Percentiles rank a stretch among this genome's conserved stretches.
Evolutionary conservation across 345 rosid species (phyloP).

Genomic region (Lenwebbia sp.): DNA sequence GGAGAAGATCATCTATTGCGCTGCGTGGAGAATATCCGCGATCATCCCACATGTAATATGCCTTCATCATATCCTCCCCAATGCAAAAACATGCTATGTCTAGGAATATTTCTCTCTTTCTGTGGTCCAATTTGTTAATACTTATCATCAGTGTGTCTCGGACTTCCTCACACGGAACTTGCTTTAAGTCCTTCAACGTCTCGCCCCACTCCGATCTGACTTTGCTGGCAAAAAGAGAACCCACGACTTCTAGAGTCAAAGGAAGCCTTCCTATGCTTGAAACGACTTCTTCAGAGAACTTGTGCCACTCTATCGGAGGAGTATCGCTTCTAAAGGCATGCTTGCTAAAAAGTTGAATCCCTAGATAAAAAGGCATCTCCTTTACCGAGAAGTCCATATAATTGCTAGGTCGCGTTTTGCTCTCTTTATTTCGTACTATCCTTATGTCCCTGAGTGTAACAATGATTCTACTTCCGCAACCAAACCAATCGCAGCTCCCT

Average conservation of each 20-base stretch:
- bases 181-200: not conserved
- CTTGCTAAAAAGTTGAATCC: accelerated
- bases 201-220: accelerated
- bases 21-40: no score
- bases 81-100: no score
- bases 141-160: accelerated
- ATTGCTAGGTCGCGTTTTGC: no score
- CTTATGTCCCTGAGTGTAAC: no score
- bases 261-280: not conserved
- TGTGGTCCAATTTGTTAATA: accelerated
- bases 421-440: no score
- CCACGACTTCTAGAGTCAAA: not conserved
- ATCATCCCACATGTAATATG: no score
- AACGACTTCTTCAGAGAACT: accelerated
- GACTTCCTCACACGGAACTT: accelerated
- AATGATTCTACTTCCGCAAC: no score
- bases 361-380: not conserved
- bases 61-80: not conserved
- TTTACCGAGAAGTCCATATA: no score
- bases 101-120: not conserved
- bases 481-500: no score
- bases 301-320: accelerated
- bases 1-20: no score
- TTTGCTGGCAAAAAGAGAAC: accelerated
- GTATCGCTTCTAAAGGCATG: not conserved